phyloP scores from a whole-genome alignment of 768 basidiomycete species.

The Mycena olivaceomarginata region DNA sequence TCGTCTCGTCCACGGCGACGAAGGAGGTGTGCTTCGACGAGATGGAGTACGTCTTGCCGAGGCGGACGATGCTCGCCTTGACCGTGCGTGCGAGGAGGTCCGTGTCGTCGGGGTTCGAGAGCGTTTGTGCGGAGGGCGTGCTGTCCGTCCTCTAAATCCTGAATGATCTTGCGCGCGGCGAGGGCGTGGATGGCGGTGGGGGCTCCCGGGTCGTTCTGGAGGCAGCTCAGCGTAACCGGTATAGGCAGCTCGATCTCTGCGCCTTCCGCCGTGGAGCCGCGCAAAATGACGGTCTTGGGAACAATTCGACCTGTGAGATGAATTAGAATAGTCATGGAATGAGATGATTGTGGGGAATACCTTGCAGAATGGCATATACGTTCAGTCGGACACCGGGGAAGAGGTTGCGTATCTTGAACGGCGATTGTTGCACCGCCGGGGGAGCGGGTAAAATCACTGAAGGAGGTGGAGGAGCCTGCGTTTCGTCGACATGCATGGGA shows the following conservation, averaged over 20 bases:
- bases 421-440: constrained; percentile 38
- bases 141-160: constrained; percentile 45
- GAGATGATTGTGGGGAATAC: neutral
- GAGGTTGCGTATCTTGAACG: constrained; percentile 36
- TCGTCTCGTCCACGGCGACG: constrained; percentile 41
- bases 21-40: constrained; percentile 40
- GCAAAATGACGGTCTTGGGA: constrained; percentile 37
- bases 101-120: constrained; percentile 30
- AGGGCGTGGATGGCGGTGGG: constrained; percentile 43
- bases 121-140: constrained; percentile 19
- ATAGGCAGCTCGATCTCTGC: constrained; percentile 42
- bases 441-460: constrained; percentile 26
- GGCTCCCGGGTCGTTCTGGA: constrained; percentile 31
- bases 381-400: constrained; percentile 35
- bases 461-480: constrained; percentile 31
- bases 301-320: constrained; percentile 28
- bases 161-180: constrained; percentile 42
- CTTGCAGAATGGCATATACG: constrained; percentile 41
- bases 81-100: constrained; percentile 33
- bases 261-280: constrained; percentile 40
- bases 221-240: constrained; percentile 36
- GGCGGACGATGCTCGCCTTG: constrained; percentile 40
- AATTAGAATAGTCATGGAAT: neutral
- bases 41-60: constrained; percentile 43
- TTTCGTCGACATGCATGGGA: constrained; percentile 1